These are phyloP conservation scores for Setomelanomma holmii DNA, from an alignment of 2,329 filamentous ascomycete species.

Conservation along the genomic window DNA sequence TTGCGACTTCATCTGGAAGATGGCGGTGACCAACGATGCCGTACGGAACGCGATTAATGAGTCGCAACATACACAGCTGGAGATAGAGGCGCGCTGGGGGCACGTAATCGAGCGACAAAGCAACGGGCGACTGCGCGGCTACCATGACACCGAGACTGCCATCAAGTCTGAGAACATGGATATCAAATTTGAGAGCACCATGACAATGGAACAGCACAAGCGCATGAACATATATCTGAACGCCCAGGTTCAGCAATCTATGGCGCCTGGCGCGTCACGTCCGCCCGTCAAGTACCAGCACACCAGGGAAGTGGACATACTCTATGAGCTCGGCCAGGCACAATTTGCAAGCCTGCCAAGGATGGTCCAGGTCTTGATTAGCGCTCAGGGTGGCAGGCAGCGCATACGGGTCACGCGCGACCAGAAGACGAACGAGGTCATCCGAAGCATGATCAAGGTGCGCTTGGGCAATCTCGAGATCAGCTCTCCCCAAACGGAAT, in stretches of 20 bases:
- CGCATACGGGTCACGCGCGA: conserved; percentile 70
- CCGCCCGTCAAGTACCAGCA: conserved; percentile 81
- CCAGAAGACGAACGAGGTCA: conserved; percentile 71
- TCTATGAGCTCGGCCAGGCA: conserved; percentile 68
- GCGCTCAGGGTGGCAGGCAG: conserved; percentile 25
- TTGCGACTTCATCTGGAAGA: conserved; percentile 80
- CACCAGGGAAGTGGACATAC: conserved; percentile 81
- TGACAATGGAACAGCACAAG: conserved; percentile 92
- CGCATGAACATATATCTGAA: conserved; percentile 87
- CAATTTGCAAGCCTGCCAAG: conserved; percentile 48
- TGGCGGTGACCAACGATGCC: conserved; percentile 73
- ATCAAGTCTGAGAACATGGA: conserved; percentile 29
- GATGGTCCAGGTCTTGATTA: conserved; percentile 66
- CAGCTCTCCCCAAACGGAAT: conserved; percentile 74
- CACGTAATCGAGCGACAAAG: conserved; percentile 74
- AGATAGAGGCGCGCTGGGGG: conserved; percentile 94
- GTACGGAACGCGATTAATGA: conserved; percentile 58
- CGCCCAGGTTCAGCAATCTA: conserved; percentile 64
- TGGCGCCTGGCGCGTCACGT: conserved; percentile 50
- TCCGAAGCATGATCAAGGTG: conserved; percentile 89
- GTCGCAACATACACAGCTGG: conserved; percentile 74
- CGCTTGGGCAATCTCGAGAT: conserved; percentile 90
- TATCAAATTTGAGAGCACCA: conserved; percentile 78
- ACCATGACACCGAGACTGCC: conserved; percentile 67
- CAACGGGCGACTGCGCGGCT: conserved; percentile 71